These are phyloP conservation scores for Cyberlindnera maritima DNA, from an alignment of 805 yeast species.

Conservation along the genomic window DNA sequence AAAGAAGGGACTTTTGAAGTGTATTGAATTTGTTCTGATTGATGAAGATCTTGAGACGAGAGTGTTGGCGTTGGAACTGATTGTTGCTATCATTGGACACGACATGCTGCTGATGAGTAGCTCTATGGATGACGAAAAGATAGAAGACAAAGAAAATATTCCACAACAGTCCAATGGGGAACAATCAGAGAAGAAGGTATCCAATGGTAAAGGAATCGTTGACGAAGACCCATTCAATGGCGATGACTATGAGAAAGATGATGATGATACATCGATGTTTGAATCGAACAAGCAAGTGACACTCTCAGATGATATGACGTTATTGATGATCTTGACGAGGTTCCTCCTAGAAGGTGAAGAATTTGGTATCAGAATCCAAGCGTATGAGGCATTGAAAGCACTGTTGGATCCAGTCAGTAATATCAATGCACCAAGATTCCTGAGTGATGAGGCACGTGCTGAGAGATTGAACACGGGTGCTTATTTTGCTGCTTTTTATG, in stretches of 20 bases:
- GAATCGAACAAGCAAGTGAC: constrained; percentile 6
- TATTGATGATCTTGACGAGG: constrained; percentile 52
- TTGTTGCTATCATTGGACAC: constrained; percentile 79
- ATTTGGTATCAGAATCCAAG: constrained; percentile 76
- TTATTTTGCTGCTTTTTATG: constrained; percentile 61
- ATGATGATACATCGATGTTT: constrained; percentile 7
- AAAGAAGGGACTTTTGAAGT: constrained; percentile 63
- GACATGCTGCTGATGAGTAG: constrained; percentile 61
- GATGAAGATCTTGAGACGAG: constrained; percentile 48
- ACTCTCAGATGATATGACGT: constrained; percentile 55
- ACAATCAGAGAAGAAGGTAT: background rate
- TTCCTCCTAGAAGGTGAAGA: constrained; percentile 61
- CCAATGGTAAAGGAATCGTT: background rate
- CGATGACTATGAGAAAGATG: constrained; percentile 9
- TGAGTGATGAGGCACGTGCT: constrained; percentile 23
- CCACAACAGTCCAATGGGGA: constrained; percentile 1
- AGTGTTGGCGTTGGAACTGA: constrained; percentile 73
- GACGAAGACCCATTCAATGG: constrained; percentile 4
- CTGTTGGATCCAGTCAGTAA: constrained; percentile 51
- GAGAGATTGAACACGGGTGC: constrained; percentile 35
- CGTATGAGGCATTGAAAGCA: constrained; percentile 77
- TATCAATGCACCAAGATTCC: constrained; percentile 17
- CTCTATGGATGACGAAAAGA: constrained; percentile 7
- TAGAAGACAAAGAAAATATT: background rate
- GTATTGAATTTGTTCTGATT: constrained; percentile 69